Percentiles rank a stretch among this genome's conserved stretches.
These are phyloP conservation scores for Colletotrichum sp. DNA, from an alignment of 2,329 filamentous ascomycete genomes.

Conservation along the genomic window DNA sequence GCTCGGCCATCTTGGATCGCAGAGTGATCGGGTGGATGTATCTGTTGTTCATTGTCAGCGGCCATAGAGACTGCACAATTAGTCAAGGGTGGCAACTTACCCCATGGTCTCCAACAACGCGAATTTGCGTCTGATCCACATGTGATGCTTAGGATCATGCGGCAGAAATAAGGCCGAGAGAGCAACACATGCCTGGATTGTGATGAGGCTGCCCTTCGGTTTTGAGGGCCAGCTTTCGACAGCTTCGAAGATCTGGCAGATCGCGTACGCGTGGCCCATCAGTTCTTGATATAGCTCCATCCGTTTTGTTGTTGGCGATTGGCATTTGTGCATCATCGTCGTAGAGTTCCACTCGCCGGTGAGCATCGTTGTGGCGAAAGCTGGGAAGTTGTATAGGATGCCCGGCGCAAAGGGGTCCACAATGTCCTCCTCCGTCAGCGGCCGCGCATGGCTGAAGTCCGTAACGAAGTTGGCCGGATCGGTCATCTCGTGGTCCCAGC, in stretches of 20 bases:
- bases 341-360: slow-evolving; percentile 80
- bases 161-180: slow-evolving; percentile 83
- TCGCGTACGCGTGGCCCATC: slow-evolving; percentile 66
- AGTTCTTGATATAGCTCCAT: slow-evolving; percentile 60
- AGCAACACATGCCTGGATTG: slow-evolving; percentile 77
- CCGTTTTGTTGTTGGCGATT: slow-evolving; percentile 64
- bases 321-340: slow-evolving; percentile 80
- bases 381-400: slow-evolving; percentile 70
- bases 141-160: slow-evolving; percentile 71
- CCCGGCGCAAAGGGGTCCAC: slow-evolving; percentile 76
- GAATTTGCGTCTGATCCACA: slow-evolving; percentile 83
- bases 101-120: slow-evolving; percentile 79
- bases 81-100: slow-evolving; percentile 48
- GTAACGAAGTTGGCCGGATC: slow-evolving; percentile 68
- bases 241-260: slow-evolving; percentile 81
- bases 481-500: slow-evolving; percentile 66
- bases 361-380: slow-evolving; percentile 78
- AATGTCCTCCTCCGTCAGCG: slow-evolving; percentile 66
- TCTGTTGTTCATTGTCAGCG: slow-evolving; percentile 48
- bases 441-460: slow-evolving; percentile 61
- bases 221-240: slow-evolving; percentile 74
- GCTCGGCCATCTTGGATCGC: slow-evolving; percentile 74
- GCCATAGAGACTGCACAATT: background rate
- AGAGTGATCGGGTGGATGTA: slow-evolving; percentile 83
- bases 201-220: slow-evolving; percentile 73